Base-by-base conservation (phyloP, 2,329 filamentous ascomycete genomes). In the Microcera coccophila region DNA sequence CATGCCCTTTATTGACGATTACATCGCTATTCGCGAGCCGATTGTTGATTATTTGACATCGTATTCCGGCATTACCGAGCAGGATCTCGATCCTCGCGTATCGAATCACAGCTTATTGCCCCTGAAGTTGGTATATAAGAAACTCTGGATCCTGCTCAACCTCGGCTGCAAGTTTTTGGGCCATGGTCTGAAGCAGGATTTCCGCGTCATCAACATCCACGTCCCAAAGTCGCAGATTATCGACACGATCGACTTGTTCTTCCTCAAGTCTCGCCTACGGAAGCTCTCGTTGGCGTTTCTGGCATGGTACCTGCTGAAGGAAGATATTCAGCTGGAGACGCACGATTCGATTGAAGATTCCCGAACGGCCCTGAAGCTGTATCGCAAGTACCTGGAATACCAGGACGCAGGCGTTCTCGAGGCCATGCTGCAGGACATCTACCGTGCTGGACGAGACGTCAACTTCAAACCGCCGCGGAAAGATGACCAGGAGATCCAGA, bases 311-410 rank as follows among this genome's bases (percentile, higher is more conserved):
- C 76, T 98, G 8, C 81, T 98, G 32, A 90, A 90, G 57, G 89
- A 97, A 65, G 89, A 91, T 59, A 96, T 98, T 48, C 94, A 98
- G 66, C 78, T 88, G 59, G 86, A 89, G 53, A 89, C 84, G 5
- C 94, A 98, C 66, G 93, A 98, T 66, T 91, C 85, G 10, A 94
- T 98, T 54, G 93, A 97, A 65, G 93, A 98, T 63, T 90, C 93
- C 1, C 79, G 86, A 19, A 96, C 91, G 31, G 93, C 94, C 0
- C 74, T 97, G 31, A 87, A 89, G 62, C 73, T 98, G 8, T 98
- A 84, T 59, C 79, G 85, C 34, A 96, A 95, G 64, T 96, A 90
- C 65, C 76, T 88, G 50, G 90, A 97, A 67, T 97, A 87, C 58
- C 74, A 85, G 39, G 89, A 94, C 53, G 89, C 88, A 0, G 91